Evolutionary conservation across 1,284 basidiomycete species (phyloP).

Genomic region (Naganishia sp.): DNA sequence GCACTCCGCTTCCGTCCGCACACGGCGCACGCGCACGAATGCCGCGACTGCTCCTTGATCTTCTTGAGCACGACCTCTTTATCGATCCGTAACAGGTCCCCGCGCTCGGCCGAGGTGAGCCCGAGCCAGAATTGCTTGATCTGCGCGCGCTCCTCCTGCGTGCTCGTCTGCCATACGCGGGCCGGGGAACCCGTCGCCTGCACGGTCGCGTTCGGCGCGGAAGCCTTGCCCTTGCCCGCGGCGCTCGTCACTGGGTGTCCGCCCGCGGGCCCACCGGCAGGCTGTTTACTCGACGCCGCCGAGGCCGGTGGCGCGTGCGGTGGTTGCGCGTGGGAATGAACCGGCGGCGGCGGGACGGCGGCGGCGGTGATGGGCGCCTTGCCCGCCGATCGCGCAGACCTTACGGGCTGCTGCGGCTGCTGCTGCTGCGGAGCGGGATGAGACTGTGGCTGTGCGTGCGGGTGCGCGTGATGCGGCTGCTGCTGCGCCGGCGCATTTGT

Average conservation of each 20-base stretch:
- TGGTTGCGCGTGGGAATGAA: conserved; percentile 42
- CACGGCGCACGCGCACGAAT: conserved; percentile 91
- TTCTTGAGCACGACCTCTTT: conserved; percentile 94
- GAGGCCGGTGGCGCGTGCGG: conserved; percentile 58
- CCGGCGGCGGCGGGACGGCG: conserved; percentile 69
- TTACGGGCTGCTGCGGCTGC: conserved; percentile 53
- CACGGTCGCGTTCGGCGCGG: not conserved
- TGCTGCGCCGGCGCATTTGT: conserved; percentile 20
- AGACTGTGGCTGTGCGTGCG: conserved; percentile 42
- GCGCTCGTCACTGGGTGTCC: conserved; percentile 47
- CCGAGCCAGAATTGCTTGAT: conserved; percentile 98
- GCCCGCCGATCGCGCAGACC: conserved; percentile 55
- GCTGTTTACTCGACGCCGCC: conserved; percentile 66
- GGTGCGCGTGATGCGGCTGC: conserved; percentile 38
- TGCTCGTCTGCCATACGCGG: conserved; percentile 81
- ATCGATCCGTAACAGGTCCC: conserved; percentile 90
- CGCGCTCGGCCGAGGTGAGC: conserved; percentile 81
- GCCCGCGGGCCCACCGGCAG: conserved; percentile 49
- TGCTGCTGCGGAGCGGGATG: conserved; percentile 19
- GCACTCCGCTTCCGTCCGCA: conserved; percentile 97
- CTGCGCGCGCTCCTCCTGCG: conserved; percentile 87
- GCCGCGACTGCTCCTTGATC: conserved; percentile 99
- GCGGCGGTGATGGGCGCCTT: conserved; percentile 58
- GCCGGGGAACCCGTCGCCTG: conserved; percentile 47
- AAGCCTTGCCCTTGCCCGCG: conserved; percentile 32